Percentiles rank a stretch among this genome's conserved stretches.
Evolutionary conservation across 345 rosid genomes (phyloP).

Genomic region (Eucalyptus cladocalyx): DNA sequence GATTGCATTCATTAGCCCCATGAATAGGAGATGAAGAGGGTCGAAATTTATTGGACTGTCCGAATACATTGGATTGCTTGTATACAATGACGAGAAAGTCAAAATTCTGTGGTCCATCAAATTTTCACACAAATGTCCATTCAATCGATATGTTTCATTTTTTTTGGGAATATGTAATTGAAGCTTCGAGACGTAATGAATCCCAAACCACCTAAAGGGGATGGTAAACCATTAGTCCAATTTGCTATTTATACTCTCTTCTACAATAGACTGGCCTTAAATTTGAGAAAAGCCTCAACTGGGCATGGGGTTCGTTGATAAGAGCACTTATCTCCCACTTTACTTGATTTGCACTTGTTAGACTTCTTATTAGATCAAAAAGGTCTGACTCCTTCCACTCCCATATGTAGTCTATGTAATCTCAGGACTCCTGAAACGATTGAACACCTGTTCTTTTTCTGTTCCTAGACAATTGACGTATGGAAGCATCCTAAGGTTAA

Average conservation of each 20-base stretch:
- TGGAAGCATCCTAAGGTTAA: too few relatives aligned
- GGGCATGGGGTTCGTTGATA: background rate
- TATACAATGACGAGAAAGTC: background rate
- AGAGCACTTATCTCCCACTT: background rate
- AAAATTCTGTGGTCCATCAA: background rate
- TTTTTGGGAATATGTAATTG: background rate
- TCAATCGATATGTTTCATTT: background rate
- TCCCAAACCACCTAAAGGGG: accelerated
- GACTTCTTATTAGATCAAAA: background rate
- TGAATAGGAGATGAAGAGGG: background rate
- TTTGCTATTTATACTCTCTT: background rate
- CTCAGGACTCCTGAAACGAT: too few relatives aligned
- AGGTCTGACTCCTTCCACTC: background rate
- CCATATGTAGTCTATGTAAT: too few relatives aligned
- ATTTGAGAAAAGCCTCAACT: background rate
- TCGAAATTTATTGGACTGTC: background rate
- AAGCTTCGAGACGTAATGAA: background rate
- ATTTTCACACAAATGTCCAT: background rate
- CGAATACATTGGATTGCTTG: background rate
- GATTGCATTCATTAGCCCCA: background rate
- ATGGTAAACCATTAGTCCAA: accelerated
- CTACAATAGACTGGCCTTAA: background rate
- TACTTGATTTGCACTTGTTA: background rate
- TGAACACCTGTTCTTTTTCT: too few relatives aligned
- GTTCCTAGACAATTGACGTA: too few relatives aligned